These are phyloP conservation scores for Bryum argenteum DNA, from an alignment of 225 moss, liverwort and hornwort species.

Conservation along the genomic window DNA sequence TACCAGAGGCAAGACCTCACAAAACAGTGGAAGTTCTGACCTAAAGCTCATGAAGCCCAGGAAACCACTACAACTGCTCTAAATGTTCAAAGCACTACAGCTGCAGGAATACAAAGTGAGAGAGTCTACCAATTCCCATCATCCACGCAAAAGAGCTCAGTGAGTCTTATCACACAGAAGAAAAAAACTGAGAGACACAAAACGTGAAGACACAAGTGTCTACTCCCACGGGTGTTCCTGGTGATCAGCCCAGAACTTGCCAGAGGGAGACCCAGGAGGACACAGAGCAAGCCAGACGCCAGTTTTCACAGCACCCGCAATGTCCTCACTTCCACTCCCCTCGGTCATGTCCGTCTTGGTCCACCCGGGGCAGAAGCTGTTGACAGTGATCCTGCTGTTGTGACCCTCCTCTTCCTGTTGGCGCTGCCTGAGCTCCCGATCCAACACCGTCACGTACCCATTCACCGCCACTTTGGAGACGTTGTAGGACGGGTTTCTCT, in stretches of 20 bases:
- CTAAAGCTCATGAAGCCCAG: too few species aligned
- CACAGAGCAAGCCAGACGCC: slow-evolving; percentile 44
- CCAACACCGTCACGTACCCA: slow-evolving; percentile 47
- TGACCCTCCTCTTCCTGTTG: slow-evolving; percentile 18
- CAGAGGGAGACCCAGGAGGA: slow-evolving; percentile 15
- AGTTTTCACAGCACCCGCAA: slow-evolving; percentile 34
- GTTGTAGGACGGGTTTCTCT: slow-evolving; percentile 30
- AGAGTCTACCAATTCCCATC: too few species aligned
- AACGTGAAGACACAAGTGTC: too few species aligned
- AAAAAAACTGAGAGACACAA: too few species aligned
- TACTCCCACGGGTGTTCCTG: slow-evolving; percentile 30
- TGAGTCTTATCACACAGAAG: too few species aligned
- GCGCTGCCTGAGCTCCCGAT: slow-evolving; percentile 23
- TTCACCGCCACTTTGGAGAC: slow-evolving; percentile 50
- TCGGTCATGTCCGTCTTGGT: slow-evolving; percentile 54
- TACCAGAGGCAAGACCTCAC: too few species aligned
- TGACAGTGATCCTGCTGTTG: neutral
- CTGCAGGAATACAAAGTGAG: too few species aligned
- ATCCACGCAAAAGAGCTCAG: too few species aligned
- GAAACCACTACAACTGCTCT: too few species aligned
- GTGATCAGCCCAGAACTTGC: slow-evolving; percentile 39
- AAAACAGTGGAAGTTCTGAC: too few species aligned
- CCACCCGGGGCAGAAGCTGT: slow-evolving; percentile 59
- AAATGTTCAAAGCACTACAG: too few species aligned
- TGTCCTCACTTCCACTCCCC: slow-evolving; percentile 35